A percentile compares a stretch with the other conserved stretches of the same genome.
These are phyloP conservation scores for Coemansia sp. DNA, from an alignment of 192 early-diverging fungal species.

Conservation along the genomic window DNA sequence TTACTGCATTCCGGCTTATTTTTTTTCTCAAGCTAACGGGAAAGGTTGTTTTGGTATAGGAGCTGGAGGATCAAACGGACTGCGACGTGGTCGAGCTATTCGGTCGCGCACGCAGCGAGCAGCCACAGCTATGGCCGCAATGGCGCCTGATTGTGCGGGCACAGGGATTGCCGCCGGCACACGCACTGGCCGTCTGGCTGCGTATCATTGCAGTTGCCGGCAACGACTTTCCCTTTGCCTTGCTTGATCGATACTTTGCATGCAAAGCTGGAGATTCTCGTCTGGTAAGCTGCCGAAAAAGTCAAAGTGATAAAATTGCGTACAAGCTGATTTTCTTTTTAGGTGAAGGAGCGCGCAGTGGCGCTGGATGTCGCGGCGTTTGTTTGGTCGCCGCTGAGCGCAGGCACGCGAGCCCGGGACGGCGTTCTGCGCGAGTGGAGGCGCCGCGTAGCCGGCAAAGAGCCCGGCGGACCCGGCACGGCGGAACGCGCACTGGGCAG, in stretches of 20 bases:
- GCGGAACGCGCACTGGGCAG: too few relatives aligned
- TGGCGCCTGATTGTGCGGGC: constrained; percentile 18
- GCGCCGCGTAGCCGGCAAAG: not conserved
- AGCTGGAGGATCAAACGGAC: not conserved
- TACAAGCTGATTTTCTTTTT: not conserved
- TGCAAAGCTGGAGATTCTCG: not conserved
- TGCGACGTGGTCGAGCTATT: constrained; percentile 19
- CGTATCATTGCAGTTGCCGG: constrained; percentile 12
- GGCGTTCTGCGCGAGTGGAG: constrained; percentile 28
- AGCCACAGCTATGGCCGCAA: constrained; percentile 13
- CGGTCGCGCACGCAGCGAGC: not conserved
- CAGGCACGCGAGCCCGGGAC: constrained; percentile 18
- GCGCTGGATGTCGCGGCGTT: constrained; percentile 44
- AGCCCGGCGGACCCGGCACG: not conserved
- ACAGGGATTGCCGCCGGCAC: not conserved
- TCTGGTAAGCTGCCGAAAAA: not conserved
- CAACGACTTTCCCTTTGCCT: constrained; percentile 11
- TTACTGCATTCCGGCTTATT: too few relatives aligned
- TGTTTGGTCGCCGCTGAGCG: constrained; percentile 28
- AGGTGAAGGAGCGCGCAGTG: constrained; percentile 28
- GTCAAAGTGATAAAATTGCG: not conserved
- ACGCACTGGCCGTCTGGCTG: constrained; percentile 15
- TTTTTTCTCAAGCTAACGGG: too few relatives aligned
- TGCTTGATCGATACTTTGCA: constrained; percentile 21
- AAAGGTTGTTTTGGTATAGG: too few relatives aligned